Evolutionary conservation across 2,329 filamentous ascomycete genomes (phyloP).

Genomic region (Scorias spongiosa): DNA sequence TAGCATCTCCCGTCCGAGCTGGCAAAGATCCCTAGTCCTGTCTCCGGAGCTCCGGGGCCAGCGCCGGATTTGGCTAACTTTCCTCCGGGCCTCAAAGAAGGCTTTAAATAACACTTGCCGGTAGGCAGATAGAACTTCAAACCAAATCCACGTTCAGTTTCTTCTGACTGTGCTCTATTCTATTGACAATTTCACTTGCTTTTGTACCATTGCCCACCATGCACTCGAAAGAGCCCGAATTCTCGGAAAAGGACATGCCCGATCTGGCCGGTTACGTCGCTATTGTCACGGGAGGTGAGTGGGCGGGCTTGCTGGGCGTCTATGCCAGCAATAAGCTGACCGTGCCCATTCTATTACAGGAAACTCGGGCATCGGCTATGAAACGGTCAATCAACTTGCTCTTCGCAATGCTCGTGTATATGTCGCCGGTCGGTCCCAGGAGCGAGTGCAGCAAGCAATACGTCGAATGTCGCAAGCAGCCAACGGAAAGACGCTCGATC

Average conservation of each 20-base stretch:
- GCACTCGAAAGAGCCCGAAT: background rate
- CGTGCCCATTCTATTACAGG: too few species aligned
- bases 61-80: too few species aligned
- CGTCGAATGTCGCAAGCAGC: background rate
- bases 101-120: too few species aligned
- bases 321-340: too few species aligned
- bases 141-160: too few species aligned
- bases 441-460: slow-evolving; percentile 1
- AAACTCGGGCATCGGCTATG: background rate
- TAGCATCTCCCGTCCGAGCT: too few species aligned
- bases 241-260: background rate
- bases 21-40: too few species aligned
- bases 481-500: background rate
- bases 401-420: slow-evolving; percentile 1
- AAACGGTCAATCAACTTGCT: background rate
- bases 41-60: too few species aligned
- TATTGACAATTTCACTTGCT: background rate
- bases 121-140: background rate
- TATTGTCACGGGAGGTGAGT: background rate
- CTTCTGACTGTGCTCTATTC: background rate
- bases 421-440: slow-evolving; percentile 1
- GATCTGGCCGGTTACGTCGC: background rate
- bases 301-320: too few species aligned
- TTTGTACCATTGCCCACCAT: too few species aligned
- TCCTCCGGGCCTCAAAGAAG: too few species aligned